phyloP scores from a whole-genome alignment of 2,329 filamentous ascomycete genomes.

The Botrytis hyacinthi region DNA sequence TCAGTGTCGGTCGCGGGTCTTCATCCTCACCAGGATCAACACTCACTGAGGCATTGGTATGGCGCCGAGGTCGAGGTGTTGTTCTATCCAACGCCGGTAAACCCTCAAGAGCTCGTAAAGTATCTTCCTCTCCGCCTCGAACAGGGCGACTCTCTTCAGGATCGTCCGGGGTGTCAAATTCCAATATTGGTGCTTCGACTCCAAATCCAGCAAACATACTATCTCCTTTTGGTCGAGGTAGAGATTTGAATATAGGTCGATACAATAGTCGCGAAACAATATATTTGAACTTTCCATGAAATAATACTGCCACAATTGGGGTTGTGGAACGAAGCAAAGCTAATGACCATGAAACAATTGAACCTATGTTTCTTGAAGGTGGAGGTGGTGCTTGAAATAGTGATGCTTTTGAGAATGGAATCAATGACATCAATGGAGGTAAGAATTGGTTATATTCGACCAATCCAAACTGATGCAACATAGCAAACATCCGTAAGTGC shows the following conservation, averaged over 20 bases:
- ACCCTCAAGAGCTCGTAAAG: slow-evolving; percentile 37
- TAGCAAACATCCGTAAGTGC: slow-evolving; percentile 37
- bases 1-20: slow-evolving; percentile 37
- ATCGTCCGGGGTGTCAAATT: slow-evolving; percentile 32
- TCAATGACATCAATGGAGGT: slow-evolving; percentile 15
- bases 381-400: slow-evolving; percentile 30
- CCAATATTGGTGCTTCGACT: slow-evolving; percentile 25
- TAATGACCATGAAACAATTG: slow-evolving; percentile 26
- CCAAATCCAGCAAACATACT: slow-evolving; percentile 33
- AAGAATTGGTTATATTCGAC: slow-evolving; percentile 22
- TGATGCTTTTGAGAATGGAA: slow-evolving; percentile 35
- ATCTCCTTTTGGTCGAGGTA: slow-evolving; percentile 36
- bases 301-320: slow-evolving; percentile 33
- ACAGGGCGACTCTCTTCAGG: slow-evolving; percentile 18
- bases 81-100: slow-evolving; percentile 27
- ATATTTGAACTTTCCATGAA: slow-evolving; percentile 31
- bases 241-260: slow-evolving; percentile 33
- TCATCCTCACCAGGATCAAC: slow-evolving; percentile 32
- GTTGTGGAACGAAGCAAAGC: slow-evolving; percentile 26
- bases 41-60: slow-evolving; percentile 31
- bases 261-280: slow-evolving; percentile 32
- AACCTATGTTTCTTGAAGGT: slow-evolving; percentile 20
- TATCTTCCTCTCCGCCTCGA: slow-evolving; percentile 31
- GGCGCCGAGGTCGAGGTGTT: slow-evolving; percentile 23
- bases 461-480: slow-evolving; percentile 38